phyloP scores from a whole-genome alignment of 2,329 filamentous ascomycete species.

The Dactylellina sp. region DNA sequence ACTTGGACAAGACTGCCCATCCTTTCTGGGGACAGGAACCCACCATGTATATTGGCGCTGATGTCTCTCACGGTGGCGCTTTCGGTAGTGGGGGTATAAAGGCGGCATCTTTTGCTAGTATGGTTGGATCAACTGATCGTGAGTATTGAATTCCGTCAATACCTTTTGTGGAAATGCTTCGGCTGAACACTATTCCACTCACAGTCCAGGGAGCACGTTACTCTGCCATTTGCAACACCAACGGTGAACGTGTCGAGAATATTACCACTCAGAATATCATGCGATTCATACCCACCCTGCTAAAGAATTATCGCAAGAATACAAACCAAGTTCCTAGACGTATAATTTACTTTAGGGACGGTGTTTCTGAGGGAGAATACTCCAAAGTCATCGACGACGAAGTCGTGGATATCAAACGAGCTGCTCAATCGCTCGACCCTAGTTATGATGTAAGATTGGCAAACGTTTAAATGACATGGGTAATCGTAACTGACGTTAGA shows the following conservation, averaged over 20 bases:
- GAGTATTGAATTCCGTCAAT: slow-evolving; percentile 27
- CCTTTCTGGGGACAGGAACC: slow-evolving; percentile 67
- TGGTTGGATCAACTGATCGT: slow-evolving; percentile 65
- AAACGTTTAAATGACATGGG: slow-evolving; percentile 40
- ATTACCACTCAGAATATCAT: slow-evolving; percentile 76
- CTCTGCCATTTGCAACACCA: slow-evolving; percentile 81
- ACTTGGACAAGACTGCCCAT: slow-evolving; percentile 62
- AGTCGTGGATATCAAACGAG: slow-evolving; percentile 75
- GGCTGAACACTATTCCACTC: slow-evolving; percentile 70
- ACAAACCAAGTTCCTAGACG: slow-evolving; percentile 78
- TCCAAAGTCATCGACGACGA: slow-evolving; percentile 82
- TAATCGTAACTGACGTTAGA: slow-evolving; percentile 7
- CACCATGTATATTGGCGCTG: slow-evolving; percentile 88
- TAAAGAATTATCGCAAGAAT: slow-evolving; percentile 64
- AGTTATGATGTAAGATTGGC: slow-evolving; percentile 24
- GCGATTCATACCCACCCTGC: slow-evolving; percentile 73
- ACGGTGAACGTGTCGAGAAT: slow-evolving; percentile 84
- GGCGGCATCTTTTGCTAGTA: slow-evolving; percentile 81
- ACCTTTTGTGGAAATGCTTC: background rate
- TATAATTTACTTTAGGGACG: slow-evolving; percentile 92
- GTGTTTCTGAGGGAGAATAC: slow-evolving; percentile 89
- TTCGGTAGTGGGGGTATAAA: slow-evolving; percentile 68
- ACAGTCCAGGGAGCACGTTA: slow-evolving; percentile 79
- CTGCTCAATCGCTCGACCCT: slow-evolving; percentile 54
- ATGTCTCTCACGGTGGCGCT: slow-evolving; percentile 85